Evolutionary conservation across 768 basidiomycete species (phyloP).

Genomic region (Russula lepida): DNA sequence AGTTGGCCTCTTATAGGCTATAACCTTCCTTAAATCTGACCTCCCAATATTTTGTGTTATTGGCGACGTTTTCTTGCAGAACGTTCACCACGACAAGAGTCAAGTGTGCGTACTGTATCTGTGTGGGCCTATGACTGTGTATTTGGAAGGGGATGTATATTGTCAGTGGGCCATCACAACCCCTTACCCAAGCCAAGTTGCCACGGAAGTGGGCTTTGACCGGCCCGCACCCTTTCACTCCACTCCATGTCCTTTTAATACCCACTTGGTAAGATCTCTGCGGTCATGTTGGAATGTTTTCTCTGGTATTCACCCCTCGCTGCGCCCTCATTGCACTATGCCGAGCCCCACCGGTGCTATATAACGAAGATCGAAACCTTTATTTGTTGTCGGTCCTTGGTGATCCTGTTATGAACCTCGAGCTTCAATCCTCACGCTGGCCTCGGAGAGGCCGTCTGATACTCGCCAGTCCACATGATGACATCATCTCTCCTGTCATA

Average conservation of each 20-base stretch:
- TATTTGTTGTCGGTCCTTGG: background rate
- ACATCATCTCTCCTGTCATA: background rate
- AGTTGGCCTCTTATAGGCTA: too few relatives aligned
- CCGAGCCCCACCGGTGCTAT: background rate
- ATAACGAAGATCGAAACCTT: background rate
- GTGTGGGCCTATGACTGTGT: too few relatives aligned
- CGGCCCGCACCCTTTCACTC: background rate
- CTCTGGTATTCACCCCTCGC: background rate
- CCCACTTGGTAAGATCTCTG: background rate
- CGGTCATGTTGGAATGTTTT: background rate
- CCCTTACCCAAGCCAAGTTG: background rate
- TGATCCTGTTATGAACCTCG: background rate
- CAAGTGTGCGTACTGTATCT: too few relatives aligned
- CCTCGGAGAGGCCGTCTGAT: background rate
- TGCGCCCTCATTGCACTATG: background rate
- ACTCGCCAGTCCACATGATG: background rate
- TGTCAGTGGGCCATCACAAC: background rate
- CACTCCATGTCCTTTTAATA: background rate
- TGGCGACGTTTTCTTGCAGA: too few relatives aligned
- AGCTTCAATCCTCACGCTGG: background rate
- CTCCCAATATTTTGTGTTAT: too few relatives aligned
- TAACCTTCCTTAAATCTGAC: too few relatives aligned
- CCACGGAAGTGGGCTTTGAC: background rate
- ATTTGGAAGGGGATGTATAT: too few relatives aligned
- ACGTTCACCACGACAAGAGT: too few relatives aligned